A percentile compares a stretch with the other conserved stretches of the same genome.
These are phyloP conservation scores for Aleurites moluccanus DNA, from an alignment of 441 rosid species.

Conservation along the genomic window DNA sequence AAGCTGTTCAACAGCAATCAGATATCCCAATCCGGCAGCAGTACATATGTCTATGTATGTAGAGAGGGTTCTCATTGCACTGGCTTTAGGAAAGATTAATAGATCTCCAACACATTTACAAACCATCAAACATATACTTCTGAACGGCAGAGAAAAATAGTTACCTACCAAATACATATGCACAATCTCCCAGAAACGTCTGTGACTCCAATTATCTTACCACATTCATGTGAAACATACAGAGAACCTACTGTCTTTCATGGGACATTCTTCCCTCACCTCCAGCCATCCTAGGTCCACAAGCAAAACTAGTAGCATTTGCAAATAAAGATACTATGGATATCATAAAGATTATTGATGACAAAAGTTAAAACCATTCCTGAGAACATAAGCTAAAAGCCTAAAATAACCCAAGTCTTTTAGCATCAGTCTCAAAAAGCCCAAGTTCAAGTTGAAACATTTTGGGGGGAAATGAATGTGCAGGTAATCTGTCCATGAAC, in stretches of 20 bases:
- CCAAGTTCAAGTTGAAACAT: background rate
- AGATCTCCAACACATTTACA: constrained; percentile 1
- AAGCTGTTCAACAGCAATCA: background rate
- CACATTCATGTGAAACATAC: background rate
- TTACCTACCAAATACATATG: background rate
- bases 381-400: background rate
- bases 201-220: constrained; percentile 6
- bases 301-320: background rate
- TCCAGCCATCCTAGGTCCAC: background rate
- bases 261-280: background rate
- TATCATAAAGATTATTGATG: background rate
- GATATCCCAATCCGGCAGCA: background rate
- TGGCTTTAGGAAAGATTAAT: background rate
- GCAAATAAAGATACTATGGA: background rate
- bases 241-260: background rate
- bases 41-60: background rate
- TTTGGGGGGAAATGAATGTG: background rate
- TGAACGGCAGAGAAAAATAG: background rate
- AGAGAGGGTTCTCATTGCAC: background rate
- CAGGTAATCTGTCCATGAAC: background rate
- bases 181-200: background rate
- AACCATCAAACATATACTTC: background rate
- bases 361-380: background rate
- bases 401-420: background rate
- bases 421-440: background rate